A percentile compares a stretch with the other conserved stretches of the same genome.
These are phyloP conservation scores for Penicillium sp. DNA, from an alignment of 2,329 filamentous ascomycete genomes.

Conservation along the genomic window DNA sequence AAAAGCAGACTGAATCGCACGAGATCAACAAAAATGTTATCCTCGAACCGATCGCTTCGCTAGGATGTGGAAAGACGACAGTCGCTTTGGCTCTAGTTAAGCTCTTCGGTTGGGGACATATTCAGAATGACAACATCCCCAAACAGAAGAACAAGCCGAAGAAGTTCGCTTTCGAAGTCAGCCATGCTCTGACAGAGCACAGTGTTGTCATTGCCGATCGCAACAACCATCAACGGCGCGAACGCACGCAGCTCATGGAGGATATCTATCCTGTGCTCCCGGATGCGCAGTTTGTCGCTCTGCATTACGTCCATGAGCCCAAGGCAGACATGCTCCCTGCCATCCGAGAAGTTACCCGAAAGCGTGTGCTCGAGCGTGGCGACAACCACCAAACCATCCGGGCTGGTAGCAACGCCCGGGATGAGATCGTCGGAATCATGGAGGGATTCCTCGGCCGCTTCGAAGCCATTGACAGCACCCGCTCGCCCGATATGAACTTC, in stretches of 20 bases:
- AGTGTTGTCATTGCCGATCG: slow-evolving; percentile 84
- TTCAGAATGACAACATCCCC: slow-evolving; percentile 95
- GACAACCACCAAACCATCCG: slow-evolving; percentile 99
- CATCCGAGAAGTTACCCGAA: slow-evolving; percentile 71
- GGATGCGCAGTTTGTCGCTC: slow-evolving; percentile 71
- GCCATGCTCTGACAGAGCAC: slow-evolving; percentile 61
- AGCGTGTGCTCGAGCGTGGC: slow-evolving; percentile 77
- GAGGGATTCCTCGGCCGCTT: slow-evolving; percentile 87
- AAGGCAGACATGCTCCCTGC: slow-evolving; percentile 61
- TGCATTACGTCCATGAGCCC: slow-evolving; percentile 81
- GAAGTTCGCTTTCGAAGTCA: slow-evolving; percentile 70
- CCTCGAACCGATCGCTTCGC: slow-evolving; percentile 85
- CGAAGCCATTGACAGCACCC: slow-evolving; percentile 67
- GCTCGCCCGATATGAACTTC: slow-evolving; percentile 74
- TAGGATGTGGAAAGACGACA: slow-evolving; percentile 97
- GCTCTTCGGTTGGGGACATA: slow-evolving; percentile 86
- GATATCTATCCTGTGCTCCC: slow-evolving; percentile 66
- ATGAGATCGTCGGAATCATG: slow-evolving; percentile 87
- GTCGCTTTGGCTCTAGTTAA: slow-evolving; percentile 76
- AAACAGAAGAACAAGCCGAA: slow-evolving; percentile 71
- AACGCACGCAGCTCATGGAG: slow-evolving; percentile 80
- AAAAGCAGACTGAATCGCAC: slow-evolving; percentile 46
- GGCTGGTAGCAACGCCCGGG: slow-evolving; percentile 66
- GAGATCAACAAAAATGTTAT: slow-evolving; percentile 67
- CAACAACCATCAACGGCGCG: slow-evolving; percentile 87